phyloP scores from a whole-genome alignment of 371 early-diverging fungal genomes.

The Mucor saturninus region DNA sequence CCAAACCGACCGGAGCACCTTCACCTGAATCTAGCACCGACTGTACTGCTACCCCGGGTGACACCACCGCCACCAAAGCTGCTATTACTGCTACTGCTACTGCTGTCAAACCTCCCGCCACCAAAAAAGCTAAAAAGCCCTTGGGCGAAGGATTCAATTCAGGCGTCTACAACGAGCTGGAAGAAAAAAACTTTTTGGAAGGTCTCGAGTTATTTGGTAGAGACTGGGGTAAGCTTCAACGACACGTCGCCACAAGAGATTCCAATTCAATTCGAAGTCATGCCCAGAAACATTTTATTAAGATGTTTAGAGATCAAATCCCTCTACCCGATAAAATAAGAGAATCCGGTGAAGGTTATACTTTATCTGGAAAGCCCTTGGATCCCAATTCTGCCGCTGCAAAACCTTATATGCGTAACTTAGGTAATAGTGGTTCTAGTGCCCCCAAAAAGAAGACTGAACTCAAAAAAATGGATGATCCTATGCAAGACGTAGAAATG shows the following conservation, averaged over 20 bases:
- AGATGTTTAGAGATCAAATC: constrained; percentile 79
- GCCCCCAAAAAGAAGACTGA: constrained; percentile 1
- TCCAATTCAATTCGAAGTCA: constrained; percentile 85
- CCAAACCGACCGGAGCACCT: too few relatives aligned
- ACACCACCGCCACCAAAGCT: background rate
- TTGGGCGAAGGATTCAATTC: constrained; percentile 62
- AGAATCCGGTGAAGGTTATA: constrained; percentile 85
- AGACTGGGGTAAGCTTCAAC: constrained; percentile 78
- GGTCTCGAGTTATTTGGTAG: constrained; percentile 83
- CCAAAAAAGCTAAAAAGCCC: constrained; percentile 50
- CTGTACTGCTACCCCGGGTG: background rate
- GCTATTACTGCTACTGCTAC: background rate
- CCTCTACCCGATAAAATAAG: constrained; percentile 80
- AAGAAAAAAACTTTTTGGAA: constrained; percentile 74
- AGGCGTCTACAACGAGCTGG: constrained; percentile 81
- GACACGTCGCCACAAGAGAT: constrained; percentile 79
- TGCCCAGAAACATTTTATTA: constrained; percentile 91
- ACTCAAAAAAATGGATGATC: constrained; percentile 2
- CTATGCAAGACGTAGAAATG: constrained; percentile 4
- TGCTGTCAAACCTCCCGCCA: background rate
- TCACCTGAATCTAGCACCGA: background rate
- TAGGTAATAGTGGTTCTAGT: background rate
- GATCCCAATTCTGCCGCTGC: constrained; percentile 90
- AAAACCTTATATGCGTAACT: constrained; percentile 67
- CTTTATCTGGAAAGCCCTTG: constrained; percentile 84